Evolutionary conservation across 1,139 yeast species (phyloP).

Genomic region (Nematodospora anomalae): DNA sequence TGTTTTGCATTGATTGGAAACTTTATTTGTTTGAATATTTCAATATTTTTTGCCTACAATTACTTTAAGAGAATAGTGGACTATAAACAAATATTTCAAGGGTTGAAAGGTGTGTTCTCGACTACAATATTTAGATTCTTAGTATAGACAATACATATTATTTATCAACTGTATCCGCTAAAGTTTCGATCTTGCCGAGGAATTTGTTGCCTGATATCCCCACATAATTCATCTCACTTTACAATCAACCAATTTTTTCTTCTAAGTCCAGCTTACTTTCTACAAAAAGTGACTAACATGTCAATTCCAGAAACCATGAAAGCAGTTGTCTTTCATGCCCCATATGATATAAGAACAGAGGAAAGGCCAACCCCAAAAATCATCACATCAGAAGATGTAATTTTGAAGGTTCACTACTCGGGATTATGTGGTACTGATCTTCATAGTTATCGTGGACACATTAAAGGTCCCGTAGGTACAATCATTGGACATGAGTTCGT

Average conservation of each 20-base stretch:
- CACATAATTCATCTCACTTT: conserved; percentile 1
- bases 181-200: not conserved
- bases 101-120: conserved; percentile 11
- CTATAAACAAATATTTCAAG: conserved; percentile 11
- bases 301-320: conserved; percentile 38
- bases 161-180: conserved; percentile 1
- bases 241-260: not conserved
- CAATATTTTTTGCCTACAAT: conserved; percentile 15
- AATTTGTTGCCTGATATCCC: conserved; percentile 3
- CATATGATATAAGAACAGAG: conserved; percentile 44
- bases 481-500: conserved; percentile 53
- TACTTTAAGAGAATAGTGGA: conserved; percentile 10
- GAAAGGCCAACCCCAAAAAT: conserved; percentile 46
- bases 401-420: conserved; percentile 52
- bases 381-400: conserved; percentile 43
- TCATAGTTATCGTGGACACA: conserved; percentile 60
- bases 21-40: conserved; percentile 29
- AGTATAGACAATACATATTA: conserved; percentile 4
- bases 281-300: conserved; percentile 1
- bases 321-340: conserved; percentile 58
- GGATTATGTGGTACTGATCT: conserved; percentile 66
- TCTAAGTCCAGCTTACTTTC: too few species aligned
- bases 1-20: conserved; percentile 32
- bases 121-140: conserved; percentile 10
- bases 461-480: conserved; percentile 37